These are phyloP conservation scores for Moniliophthora roreri DNA, from an alignment of 1,284 basidiomycete genomes.

Conservation along the genomic window DNA sequence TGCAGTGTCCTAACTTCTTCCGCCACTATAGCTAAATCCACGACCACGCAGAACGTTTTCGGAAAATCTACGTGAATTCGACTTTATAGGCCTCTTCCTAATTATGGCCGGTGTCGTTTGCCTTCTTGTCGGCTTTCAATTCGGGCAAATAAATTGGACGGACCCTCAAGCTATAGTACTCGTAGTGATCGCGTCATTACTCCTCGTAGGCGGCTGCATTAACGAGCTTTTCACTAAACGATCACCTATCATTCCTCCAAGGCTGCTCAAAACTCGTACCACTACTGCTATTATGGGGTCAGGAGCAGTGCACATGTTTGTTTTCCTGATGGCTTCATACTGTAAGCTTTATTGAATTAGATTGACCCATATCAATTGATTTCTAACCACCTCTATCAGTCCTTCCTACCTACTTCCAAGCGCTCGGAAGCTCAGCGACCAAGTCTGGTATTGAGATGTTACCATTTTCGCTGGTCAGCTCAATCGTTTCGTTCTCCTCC, in stretches of 20 bases:
- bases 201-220: constrained; percentile 37
- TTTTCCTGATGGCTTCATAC: constrained; percentile 34
- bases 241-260: constrained; percentile 51
- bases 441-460: constrained; percentile 43
- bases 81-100: constrained; percentile 46
- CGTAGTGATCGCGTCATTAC: constrained; percentile 43
- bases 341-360: constrained; percentile 17
- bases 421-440: constrained; percentile 44
- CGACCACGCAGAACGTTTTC: constrained; percentile 28
- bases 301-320: constrained; percentile 36
- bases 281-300: constrained; percentile 38
- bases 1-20: background rate
- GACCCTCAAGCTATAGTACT: constrained; percentile 43
- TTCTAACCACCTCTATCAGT: background rate
- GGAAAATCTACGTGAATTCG: constrained; percentile 39
- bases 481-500: constrained; percentile 30
- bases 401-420: constrained; percentile 42
- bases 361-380: background rate
- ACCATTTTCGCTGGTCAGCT: constrained; percentile 38
- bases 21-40: constrained; percentile 29
- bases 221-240: constrained; percentile 50
- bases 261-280: constrained; percentile 48
- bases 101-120: constrained; percentile 46
- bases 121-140: constrained; percentile 41
- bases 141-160: constrained; percentile 25